Conservation (phyloP, 345 rosid species). For the Hibiscus mutabilis region DNA sequence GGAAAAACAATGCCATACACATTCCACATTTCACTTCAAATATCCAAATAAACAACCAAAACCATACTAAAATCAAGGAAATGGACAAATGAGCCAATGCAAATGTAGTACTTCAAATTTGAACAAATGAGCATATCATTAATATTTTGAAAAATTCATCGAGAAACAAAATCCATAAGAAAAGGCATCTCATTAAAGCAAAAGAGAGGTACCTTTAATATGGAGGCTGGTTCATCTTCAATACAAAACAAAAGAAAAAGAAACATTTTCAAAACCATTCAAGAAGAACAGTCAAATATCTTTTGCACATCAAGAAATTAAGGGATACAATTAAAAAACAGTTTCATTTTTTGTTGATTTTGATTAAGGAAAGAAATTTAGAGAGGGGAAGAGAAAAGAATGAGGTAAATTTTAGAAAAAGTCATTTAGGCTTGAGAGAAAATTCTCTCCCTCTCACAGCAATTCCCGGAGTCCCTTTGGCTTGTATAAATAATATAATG, state of each 20-base stretch:
- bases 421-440: constrained; percentile 26
- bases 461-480: constrained; percentile 37
- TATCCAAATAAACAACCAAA: background rate
- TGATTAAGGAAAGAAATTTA: background rate
- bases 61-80: background rate
- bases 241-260: background rate
- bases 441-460: constrained; percentile 23
- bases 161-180: background rate
- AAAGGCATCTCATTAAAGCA: background rate
- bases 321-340: constrained; percentile 3
- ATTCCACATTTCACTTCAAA: constrained; percentile 9
- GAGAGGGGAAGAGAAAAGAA: constrained; percentile 8
- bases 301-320: constrained; percentile 41
- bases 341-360: background rate
- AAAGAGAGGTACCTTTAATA: constrained; percentile 19
- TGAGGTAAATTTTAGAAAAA: constrained; percentile 11
- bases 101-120: constrained; percentile 10
- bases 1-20: constrained; percentile 1
- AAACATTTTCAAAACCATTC: constrained; percentile 13
- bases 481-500: constrained; percentile 5
- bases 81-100: background rate
- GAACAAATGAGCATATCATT: background rate
- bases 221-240: constrained; percentile 19
- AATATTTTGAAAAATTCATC: background rate
- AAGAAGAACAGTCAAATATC: background rate